A percentile compares a stretch with the other conserved stretches of the same genome.
These are phyloP conservation scores for Stephania cephalantha DNA, from an alignment of 164 flowering plant species.

Conservation along the genomic window DNA sequence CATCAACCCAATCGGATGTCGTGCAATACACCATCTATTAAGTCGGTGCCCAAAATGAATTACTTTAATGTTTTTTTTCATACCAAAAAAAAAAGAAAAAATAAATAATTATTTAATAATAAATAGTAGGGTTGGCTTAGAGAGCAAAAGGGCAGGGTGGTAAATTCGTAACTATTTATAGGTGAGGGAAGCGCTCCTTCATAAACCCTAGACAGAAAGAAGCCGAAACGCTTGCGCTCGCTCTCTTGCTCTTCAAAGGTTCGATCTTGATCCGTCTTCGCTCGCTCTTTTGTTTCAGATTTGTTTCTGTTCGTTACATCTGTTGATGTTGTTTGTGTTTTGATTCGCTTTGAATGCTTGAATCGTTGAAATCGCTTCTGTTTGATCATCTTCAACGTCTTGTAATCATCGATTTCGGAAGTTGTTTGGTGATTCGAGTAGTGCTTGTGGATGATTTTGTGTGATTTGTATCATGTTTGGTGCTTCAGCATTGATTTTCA, in stretches of 20 bases:
- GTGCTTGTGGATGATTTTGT: not conserved
- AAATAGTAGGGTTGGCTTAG: too few relatives aligned
- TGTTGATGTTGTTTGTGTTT: not conserved
- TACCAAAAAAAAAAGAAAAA: too few relatives aligned
- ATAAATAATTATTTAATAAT: too few relatives aligned
- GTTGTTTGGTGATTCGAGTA: not conserved
- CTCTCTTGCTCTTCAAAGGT: not conserved
- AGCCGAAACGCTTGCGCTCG: not conserved
- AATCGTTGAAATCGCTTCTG: not conserved
- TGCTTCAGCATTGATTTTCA: not conserved
- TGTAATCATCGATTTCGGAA: not conserved
- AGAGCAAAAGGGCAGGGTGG: too few relatives aligned
- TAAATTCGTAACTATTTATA: too few relatives aligned
- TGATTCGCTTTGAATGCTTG: not conserved
- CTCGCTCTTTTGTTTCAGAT: not conserved
- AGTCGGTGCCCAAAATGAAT: too few relatives aligned
- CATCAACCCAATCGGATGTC: too few relatives aligned
- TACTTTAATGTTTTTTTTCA: too few relatives aligned
- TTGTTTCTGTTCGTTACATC: not conserved
- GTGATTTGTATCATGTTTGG: not conserved
- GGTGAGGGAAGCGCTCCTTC: not conserved
- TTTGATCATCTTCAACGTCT: not conserved
- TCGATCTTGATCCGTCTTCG: not conserved
- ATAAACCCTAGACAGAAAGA: not conserved
- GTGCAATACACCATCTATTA: too few relatives aligned